phyloP scores from a whole-genome alignment of 1,284 basidiomycete genomes.

The Leccinum angustisporum region DNA sequence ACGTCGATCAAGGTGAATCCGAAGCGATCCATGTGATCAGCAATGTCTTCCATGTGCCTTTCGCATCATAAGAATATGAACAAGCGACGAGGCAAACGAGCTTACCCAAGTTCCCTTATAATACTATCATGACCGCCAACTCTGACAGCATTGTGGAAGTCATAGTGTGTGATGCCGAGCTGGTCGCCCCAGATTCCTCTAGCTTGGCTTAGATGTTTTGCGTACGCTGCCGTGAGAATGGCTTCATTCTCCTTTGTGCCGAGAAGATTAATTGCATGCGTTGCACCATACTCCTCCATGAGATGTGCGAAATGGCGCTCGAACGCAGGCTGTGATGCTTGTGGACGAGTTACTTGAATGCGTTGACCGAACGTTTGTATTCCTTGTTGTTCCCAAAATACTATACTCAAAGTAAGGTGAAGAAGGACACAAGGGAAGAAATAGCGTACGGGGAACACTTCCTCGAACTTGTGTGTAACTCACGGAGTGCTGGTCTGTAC shows the following conservation, averaged over 20 bases:
- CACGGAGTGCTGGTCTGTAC: slow-evolving; percentile 79
- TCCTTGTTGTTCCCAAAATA: slow-evolving; percentile 99
- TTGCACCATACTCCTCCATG: slow-evolving; percentile 76
- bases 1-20: slow-evolving; percentile 84
- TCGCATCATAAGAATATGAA: slow-evolving; percentile 14
- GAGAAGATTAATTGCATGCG: slow-evolving; percentile 87
- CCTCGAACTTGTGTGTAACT: slow-evolving; percentile 94
- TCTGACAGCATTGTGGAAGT: slow-evolving; percentile 87
- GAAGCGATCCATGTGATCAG: slow-evolving; percentile 73
- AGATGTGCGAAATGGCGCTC: slow-evolving; percentile 90
- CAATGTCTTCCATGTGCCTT: slow-evolving; percentile 62
- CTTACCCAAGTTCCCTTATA: slow-evolving; percentile 69
- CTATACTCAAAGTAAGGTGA: slow-evolving; percentile 39
- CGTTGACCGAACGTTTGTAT: slow-evolving; percentile 87
- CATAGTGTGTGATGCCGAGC: slow-evolving; percentile 83
- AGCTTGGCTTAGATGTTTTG: slow-evolving; percentile 69
- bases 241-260: slow-evolving; percentile 92
- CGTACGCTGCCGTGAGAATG: slow-evolving; percentile 80
- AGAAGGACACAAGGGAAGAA: slow-evolving; percentile 15
- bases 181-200: slow-evolving; percentile 56
- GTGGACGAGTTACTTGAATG: slow-evolving; percentile 92
- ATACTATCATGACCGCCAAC: slow-evolving; percentile 90
- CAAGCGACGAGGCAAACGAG: slow-evolving; percentile 10
- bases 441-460: slow-evolving; percentile 81
- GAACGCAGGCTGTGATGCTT: slow-evolving; percentile 94